Evolutionary conservation across 202 grass and related monocot genomes (phyloP).

Genomic region (Panicum hallii): DNA sequence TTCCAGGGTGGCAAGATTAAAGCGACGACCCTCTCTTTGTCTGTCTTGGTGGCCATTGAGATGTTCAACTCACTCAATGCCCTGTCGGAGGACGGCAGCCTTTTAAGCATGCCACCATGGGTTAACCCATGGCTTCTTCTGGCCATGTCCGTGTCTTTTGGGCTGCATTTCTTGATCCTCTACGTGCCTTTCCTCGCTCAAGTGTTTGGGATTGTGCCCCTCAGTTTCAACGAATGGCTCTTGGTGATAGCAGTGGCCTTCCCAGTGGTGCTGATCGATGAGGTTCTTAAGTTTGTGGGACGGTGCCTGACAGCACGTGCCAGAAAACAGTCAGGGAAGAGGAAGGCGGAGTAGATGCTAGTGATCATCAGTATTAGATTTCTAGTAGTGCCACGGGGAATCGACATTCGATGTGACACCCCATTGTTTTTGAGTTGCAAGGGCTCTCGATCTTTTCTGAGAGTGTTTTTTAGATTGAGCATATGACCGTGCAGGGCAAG

Average conservation of each 20-base stretch:
- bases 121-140: conserved; percentile 96
- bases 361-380: conserved; percentile 45
- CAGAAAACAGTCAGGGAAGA: conserved; percentile 60
- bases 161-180: conserved; percentile 90
- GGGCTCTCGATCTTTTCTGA: conserved; percentile 49
- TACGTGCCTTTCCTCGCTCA: conserved; percentile 93
- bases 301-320: conserved; percentile 62
- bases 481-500: conserved; percentile 45
- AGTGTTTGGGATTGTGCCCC: conserved; percentile 94
- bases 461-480: conserved; percentile 45
- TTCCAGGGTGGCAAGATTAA: conserved; percentile 94
- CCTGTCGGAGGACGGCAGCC: conserved; percentile 89
- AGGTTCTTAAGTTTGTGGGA: conserved; percentile 91
- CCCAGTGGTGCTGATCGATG: conserved; percentile 92
- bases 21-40: conserved; percentile 87
- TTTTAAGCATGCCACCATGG: conserved; percentile 97
- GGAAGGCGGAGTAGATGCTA: conserved; percentile 80
- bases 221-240: conserved; percentile 95
- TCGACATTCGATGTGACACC: conserved; percentile 43
- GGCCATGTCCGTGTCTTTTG: conserved; percentile 94
- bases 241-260: conserved; percentile 87
- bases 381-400: conserved; percentile 46
- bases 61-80: conserved; percentile 99
- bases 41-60: conserved; percentile 92
- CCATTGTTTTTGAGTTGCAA: conserved; percentile 46